Conservation (phyloP, 768 basidiomycete genomes). For the Kondoa malvinella region DNA sequence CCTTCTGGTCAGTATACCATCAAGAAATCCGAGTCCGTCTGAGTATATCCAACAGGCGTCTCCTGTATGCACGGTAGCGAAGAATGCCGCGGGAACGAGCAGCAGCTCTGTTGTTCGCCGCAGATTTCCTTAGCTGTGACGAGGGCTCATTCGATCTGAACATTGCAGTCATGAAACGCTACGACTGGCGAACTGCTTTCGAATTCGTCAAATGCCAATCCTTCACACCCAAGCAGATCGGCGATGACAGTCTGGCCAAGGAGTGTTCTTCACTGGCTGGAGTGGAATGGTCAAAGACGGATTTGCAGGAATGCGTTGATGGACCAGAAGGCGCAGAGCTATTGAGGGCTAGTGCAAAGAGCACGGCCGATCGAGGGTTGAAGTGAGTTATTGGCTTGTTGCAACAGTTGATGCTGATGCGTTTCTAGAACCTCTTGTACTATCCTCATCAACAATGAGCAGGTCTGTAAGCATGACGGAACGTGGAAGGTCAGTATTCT, state of each 20-base stretch:
- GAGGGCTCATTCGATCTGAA: background rate
- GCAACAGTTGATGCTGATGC: background rate
- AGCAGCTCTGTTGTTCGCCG: conserved; percentile 1
- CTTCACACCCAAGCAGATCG: background rate
- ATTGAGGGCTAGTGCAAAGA: background rate
- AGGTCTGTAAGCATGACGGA: conserved; percentile 3
- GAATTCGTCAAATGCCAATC: conserved; percentile 5
- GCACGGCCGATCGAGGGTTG: background rate
- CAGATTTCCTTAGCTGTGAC: background rate
- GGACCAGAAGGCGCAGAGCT: background rate
- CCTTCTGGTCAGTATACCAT: background rate
- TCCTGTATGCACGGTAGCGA: background rate
- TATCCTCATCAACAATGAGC: background rate
- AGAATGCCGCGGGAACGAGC: conserved; percentile 1
- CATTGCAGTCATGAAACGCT: background rate
- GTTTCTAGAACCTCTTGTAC: background rate
- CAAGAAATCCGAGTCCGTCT: background rate
- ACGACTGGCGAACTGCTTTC: background rate
- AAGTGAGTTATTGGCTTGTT: background rate
- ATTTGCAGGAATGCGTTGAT: background rate
- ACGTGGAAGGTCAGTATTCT: background rate
- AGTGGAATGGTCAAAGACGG: background rate
- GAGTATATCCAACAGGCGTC: background rate
- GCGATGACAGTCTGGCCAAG: conserved; percentile 1
- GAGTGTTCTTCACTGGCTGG: background rate